Base-by-base conservation (phyloP, 495 filamentous ascomycete species). In the Podospora comata region DNA sequence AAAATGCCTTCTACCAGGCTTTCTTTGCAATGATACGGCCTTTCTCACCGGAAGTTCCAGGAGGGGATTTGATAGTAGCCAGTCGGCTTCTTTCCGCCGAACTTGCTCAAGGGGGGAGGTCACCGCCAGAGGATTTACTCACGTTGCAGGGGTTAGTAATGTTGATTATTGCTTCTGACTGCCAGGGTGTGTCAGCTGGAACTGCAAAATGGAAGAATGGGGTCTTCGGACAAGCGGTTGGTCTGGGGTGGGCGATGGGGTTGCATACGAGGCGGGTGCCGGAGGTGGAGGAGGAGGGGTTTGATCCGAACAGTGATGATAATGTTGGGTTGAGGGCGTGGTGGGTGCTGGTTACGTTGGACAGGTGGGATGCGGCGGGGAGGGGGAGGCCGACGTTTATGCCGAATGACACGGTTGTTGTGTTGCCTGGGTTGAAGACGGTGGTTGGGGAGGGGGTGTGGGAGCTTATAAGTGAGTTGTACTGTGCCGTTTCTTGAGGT, bases 331-430 rank as follows among this genome's bases (percentile, higher is more conserved):
- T 91, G 65, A 86, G 91, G 53, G 86, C 86, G 60, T 96, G 91
- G 90, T 91, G 90, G 78, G 85, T 88, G 1, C 76, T 95, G 65
- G 83, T 89, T 60, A 86, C 91, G 72, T 78, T 96, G 67, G 88
- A 92, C 65, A 86, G 91, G 32, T 94, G 89, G 88, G 87, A 92
- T 73, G 87, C 91, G 18, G 83, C 89, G 55, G 89, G 87, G 71
- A 89, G 86, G 1, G 87, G 86, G 13, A 85, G 75, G 63, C 85
- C 87, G 11, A 65, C 84, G 4, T 75, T 86, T 57, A 85, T 92
- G 67, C 82, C 81, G 15, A 88, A 93, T 65, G 81, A 83, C 30
- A 88, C 80, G 69, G 82, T 90, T 15, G 80, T 90, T 19, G 76
- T 89, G 64, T 79, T 85, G 16, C 85, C 84, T 0, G 89, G 90